These are phyloP conservation scores for Mollisiaceae sp. DNA, from an alignment of 2,329 filamentous ascomycete genomes.

Conservation along the genomic window DNA sequence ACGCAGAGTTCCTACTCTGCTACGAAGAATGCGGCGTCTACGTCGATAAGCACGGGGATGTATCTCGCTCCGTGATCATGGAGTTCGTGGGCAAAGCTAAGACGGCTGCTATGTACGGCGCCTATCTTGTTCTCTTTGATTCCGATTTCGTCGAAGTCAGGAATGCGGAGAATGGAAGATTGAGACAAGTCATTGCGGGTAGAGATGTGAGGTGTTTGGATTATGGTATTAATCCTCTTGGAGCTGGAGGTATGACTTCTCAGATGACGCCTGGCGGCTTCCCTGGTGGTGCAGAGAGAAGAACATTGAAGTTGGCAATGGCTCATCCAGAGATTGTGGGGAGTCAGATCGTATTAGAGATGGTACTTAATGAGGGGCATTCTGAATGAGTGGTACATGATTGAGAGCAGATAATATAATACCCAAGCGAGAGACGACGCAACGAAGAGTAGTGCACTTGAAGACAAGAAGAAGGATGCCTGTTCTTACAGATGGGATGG, in stretches of 20 bases:
- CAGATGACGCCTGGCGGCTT: conserved; percentile 28
- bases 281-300: conserved; percentile 53
- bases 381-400: conserved; percentile 35
- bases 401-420: not conserved
- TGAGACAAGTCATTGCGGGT: conserved; percentile 93
- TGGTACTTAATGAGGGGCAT: conserved; percentile 90
- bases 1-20: conserved; percentile 89
- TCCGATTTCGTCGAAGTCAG: conserved; percentile 96
- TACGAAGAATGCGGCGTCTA: conserved; percentile 98
- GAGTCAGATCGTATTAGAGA: conserved; percentile 87
- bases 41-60: conserved; percentile 96
- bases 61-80: conserved; percentile 93
- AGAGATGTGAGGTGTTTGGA: conserved; percentile 90
- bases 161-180: conserved; percentile 91
- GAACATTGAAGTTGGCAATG: conserved; percentile 93
- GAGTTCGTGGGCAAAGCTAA: conserved; percentile 96
- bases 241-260: conserved; percentile 53
- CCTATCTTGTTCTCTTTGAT: conserved; percentile 92
- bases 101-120: conserved; percentile 85
- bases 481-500: not conserved
- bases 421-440: not conserved
- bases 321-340: conserved; percentile 87
- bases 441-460: not conserved
- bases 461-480: not conserved
- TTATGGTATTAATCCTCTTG: conserved; percentile 67